These are phyloP conservation scores for Pelargonium myrrhifolium DNA, from an alignment of 441 rosid species.

Conservation along the genomic window DNA sequence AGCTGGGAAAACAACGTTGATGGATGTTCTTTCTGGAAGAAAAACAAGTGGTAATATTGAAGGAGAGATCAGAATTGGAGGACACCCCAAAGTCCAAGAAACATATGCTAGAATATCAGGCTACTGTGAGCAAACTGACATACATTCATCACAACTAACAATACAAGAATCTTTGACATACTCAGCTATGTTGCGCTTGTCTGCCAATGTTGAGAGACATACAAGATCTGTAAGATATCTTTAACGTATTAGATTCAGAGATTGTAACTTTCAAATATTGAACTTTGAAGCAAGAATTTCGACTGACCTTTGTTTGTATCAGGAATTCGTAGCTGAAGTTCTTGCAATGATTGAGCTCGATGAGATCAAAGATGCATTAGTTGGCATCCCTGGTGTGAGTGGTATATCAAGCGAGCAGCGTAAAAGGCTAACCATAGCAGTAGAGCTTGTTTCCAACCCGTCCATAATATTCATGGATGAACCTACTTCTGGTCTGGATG, in stretches of 20 bases:
- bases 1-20: constrained; percentile 76
- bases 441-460: constrained; percentile 65
- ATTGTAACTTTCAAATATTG: too few species aligned
- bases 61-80: constrained; percentile 49
- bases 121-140: constrained; percentile 70
- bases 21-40: constrained; percentile 72
- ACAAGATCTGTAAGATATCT: constrained; percentile 36
- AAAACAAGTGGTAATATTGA: constrained; percentile 59
- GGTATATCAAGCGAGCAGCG: constrained; percentile 65
- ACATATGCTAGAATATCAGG: constrained; percentile 66
- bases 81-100: constrained; percentile 59
- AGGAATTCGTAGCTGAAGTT: constrained; percentile 47
- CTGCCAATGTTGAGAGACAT: constrained; percentile 34
- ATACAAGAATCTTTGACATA: constrained; percentile 55
- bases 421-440: constrained; percentile 50
- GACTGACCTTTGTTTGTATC: not conserved
- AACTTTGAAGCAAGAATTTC: too few species aligned
- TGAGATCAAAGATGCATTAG: constrained; percentile 37
- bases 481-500: constrained; percentile 64
- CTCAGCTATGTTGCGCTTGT: constrained; percentile 65
- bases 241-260: too few species aligned
- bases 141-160: constrained; percentile 65
- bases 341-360: constrained; percentile 49
- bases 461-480: constrained; percentile 67
- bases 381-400: constrained; percentile 40